Percentiles rank a stretch among this genome's conserved stretches.
Conservation (phyloP, 345 rosid species). For the Murraya paniculata region DNA sequence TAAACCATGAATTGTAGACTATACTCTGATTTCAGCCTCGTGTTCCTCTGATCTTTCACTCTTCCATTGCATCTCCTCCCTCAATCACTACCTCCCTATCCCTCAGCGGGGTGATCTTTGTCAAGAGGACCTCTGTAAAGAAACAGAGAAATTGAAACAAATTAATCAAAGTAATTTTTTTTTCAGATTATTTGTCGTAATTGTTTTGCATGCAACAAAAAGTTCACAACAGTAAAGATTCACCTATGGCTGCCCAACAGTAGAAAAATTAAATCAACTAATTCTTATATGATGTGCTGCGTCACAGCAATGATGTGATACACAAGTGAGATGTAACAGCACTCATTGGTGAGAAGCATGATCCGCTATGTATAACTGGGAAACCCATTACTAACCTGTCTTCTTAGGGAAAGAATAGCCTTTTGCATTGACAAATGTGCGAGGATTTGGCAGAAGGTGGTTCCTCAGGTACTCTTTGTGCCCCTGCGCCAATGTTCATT, state of each 20-base stretch:
- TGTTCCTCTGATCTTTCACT: slow-evolving; percentile 25
- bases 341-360: background rate
- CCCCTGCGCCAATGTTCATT: slow-evolving; percentile 42
- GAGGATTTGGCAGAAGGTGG: slow-evolving; percentile 75
- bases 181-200: background rate
- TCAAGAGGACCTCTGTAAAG: slow-evolving; percentile 61
- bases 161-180: background rate
- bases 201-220: background rate
- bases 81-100: slow-evolving; percentile 51
- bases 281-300: background rate
- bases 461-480: slow-evolving; percentile 74
- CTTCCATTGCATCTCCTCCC: slow-evolving; percentile 81
- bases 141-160: slow-evolving; percentile 12
- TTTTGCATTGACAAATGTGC: slow-evolving; percentile 51
- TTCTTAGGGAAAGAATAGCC: slow-evolving; percentile 71
- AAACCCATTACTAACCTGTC: slow-evolving; percentile 44
- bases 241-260: background rate
- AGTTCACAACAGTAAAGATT: background rate
- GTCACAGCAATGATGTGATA: background rate
- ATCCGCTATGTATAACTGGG: background rate
- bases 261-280: background rate
- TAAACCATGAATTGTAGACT: background rate
- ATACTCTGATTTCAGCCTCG: background rate
- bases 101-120: slow-evolving; percentile 62
- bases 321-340: background rate